These are phyloP conservation scores for Cinchona pubescens DNA, from an alignment of 257 asterid species.

Conservation along the genomic window DNA sequence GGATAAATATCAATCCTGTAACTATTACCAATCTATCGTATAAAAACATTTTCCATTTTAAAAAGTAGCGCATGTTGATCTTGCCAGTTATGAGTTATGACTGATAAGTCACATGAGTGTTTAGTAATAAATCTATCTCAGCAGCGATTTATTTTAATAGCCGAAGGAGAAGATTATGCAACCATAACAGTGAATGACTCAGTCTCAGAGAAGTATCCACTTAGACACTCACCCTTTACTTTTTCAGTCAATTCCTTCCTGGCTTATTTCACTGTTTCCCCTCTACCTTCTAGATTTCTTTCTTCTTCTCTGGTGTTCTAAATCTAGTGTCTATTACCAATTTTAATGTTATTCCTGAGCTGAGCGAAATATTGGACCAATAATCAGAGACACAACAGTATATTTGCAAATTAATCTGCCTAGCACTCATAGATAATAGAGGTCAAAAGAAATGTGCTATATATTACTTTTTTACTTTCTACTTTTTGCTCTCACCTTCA, in stretches of 20 bases:
- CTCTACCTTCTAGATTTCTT: not conserved
- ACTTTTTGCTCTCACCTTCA: constrained; percentile 51
- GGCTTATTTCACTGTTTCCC: not conserved
- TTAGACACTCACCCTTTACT: not conserved
- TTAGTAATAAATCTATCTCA: not conserved
- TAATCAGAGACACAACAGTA: not conserved
- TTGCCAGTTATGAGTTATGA: not conserved
- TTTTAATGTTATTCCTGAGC: not conserved
- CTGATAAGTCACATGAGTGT: not conserved
- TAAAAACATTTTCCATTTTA: not conserved
- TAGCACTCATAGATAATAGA: not conserved
- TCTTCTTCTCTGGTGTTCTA: not conserved
- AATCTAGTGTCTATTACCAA: not conserved
- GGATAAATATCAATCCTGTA: not conserved
- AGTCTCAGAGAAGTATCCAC: not conserved
- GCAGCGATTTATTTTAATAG: not conserved
- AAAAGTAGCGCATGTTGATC: not conserved
- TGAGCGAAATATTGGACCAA: not conserved
- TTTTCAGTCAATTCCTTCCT: not conserved
- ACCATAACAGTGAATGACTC: not conserved
- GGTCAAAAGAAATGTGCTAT: constrained; percentile 10
- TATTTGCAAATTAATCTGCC: not conserved
- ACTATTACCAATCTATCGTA: not conserved
- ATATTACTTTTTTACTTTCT: not conserved
- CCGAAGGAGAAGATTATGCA: not conserved